Evolutionary conservation across 2,329 filamentous ascomycete genomes (phyloP), one percentile per base, ranked within the genome.

Genomic region (Nothophaeocryptopus gaeumannii): DNA sequence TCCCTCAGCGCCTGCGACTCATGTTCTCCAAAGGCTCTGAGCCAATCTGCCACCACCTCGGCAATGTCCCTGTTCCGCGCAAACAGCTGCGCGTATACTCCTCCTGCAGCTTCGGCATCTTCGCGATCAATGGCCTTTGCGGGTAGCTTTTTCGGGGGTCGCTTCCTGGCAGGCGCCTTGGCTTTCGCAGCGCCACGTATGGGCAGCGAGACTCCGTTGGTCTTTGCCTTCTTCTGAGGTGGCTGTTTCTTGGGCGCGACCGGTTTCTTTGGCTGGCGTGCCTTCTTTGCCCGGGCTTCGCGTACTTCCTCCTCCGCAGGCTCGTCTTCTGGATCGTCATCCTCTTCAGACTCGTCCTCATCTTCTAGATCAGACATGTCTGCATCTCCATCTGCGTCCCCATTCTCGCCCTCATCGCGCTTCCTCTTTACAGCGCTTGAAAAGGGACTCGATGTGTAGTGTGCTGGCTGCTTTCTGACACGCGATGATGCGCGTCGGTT

Each of bases 11-110:
- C 80, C 33, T 68, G 67, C 15, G 77, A 70, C 57, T 80, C 79
- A 57, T 83, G 70, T 44, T 77, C 70, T 45, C 79, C 72, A 66
- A 84, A 84, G 38, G 70, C 67, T 45, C 73, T 69, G 39, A 84
- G 68, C 82, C 82, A 85, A 47, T 77, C 71, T 32, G 78, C 76
- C 10, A 79, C 78, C 29, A 79, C 78, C 32, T 79, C 76, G 50
- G 84, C 79, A 16, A 78, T 64, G 34, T 74, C 74, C 56, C 78
- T 74, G 43, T 72, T 76, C 55, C 75, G 74, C 30, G 75, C 77
- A 63, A 85, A 85, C 12, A 85, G 75, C 59, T 84, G 79, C 55
- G 77, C 79, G 62, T 81, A 85, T 12, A 85, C 67, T 8, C 82
- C 76, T 42, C 72, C 81, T 14, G 72, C 74, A 53, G 79, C 75